A percentile compares a stretch with the other conserved stretches of the same genome.
Conservation (phyloP, 2,329 filamentous ascomycete species). For the Teratosphaeria viscida region DNA sequence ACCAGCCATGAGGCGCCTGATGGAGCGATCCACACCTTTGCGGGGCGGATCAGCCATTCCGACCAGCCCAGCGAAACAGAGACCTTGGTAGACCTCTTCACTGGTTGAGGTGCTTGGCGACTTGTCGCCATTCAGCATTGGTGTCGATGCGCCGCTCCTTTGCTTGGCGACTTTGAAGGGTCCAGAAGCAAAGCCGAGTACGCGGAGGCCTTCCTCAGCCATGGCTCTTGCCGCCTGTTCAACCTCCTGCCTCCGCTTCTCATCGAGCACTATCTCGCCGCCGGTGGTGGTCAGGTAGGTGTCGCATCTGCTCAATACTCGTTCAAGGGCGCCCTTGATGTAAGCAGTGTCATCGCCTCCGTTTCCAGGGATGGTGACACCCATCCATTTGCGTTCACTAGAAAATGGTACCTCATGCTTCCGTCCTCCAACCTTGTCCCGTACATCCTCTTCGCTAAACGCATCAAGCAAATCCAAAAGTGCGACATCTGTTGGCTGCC, state of each 20-base stretch:
- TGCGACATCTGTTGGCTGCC: slow-evolving; percentile 95
- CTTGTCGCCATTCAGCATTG: slow-evolving; percentile 2
- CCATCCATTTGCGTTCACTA: slow-evolving; percentile 99
- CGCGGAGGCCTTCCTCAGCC: slow-evolving; percentile 79
- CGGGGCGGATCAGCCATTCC: slow-evolving; percentile 96
- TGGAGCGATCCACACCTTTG: slow-evolving; percentile 79
- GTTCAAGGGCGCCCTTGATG: slow-evolving; percentile 89
- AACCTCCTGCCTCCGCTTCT: slow-evolving; percentile 61
- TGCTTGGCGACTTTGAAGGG: slow-evolving; percentile 28
- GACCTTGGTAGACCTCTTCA: slow-evolving; percentile 68
- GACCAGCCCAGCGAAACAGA: slow-evolving; percentile 84
- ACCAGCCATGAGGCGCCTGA: slow-evolving; percentile 80
- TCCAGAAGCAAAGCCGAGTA: slow-evolving; percentile 89
- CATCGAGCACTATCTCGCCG: slow-evolving; percentile 74
- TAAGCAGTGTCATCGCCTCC: slow-evolving; percentile 76
- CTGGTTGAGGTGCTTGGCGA: slow-evolving; percentile 6
- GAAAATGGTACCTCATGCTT: slow-evolving; percentile 87
- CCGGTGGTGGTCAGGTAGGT: slow-evolving; percentile 82
- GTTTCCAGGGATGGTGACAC: slow-evolving; percentile 61
- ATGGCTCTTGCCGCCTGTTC: slow-evolving; percentile 71
- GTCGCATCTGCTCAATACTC: slow-evolving; percentile 75
- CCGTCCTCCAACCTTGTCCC: slow-evolving; percentile 73
- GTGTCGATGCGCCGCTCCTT: slow-evolving; percentile 28
- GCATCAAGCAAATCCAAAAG: slow-evolving; percentile 85
- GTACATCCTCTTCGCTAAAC: slow-evolving; percentile 83